Evolutionary conservation across 345 rosid genomes (phyloP), one percentile per base, ranked within the genome.

Genomic region (Noccaea bulbosa): DNA sequence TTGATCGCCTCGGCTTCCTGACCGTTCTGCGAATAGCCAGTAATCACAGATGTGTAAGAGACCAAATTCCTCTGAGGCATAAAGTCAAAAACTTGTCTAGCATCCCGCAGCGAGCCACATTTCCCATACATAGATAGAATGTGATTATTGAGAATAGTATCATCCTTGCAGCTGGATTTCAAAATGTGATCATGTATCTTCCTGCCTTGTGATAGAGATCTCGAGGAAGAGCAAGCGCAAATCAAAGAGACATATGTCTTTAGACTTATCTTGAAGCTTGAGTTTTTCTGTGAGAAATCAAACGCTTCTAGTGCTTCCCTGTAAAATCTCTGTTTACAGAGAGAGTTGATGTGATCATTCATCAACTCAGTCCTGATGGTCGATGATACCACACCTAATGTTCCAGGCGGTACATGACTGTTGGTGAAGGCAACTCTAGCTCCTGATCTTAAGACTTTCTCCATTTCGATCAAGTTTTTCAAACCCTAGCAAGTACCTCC

Each of bases 11-110:
- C 73, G 3, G 45, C 34, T 40, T 71, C 76, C 54, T 81, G 79
- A 43, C 88, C 90, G 17, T 83, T 84, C 74, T 83, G 88, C 4
- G 95, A 86, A 77, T 81, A 91, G 44, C 94, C 96, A 79, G 86
- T 86, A 47, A 91, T 88, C 78, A 94, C 71, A 32, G 91, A 83
- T 20, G 97, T 86, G 88, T 90, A 91, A 50, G 96, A 91, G 64
- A 89, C 92, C 57, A 86, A 81, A 48, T 91, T 86, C 67, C 78
- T 69, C 46, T 72, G 70, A 30, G 83, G 86, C 93, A 94, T 94
- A 66, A 69, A 78, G 68, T 91, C 83, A 24, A 94, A 91, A 71
- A 85, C 76, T 70, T 75, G 72, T 77, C 84, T 74, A 5, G 95
- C 93, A 72, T 87, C 88, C 70, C 49, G 77, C 69, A 81, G 70